Evolutionary conservation across 2,329 filamentous ascomycete genomes (phyloP), one percentile per base, ranked within the genome.

Genomic region (Cyclaneusma minus): DNA sequence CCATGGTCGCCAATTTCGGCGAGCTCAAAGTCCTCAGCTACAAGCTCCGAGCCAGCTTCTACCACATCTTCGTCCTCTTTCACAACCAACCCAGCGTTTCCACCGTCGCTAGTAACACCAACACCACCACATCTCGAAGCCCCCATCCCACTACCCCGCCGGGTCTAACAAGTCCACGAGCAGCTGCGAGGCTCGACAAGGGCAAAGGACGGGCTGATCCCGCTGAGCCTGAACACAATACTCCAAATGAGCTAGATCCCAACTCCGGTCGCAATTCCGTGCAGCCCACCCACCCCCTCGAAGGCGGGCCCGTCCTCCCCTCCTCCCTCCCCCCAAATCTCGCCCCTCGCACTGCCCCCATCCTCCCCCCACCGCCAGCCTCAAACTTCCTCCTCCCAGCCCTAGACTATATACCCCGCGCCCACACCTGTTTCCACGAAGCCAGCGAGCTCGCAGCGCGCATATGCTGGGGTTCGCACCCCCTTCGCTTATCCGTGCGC

Each of bases 1-100:
- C 87, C 21, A 81, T 77, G 66, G 80, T 82, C 29, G 73, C 64
- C 39, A 76, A 69, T 43, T 82, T 73, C 52, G 71, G 62, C 44
- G 85, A 92, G 49, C 70, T 93, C 30, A 85, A 84, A 44, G 85
- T 95, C 22, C 64, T 98, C 35, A 76, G 81, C 12, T 82, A 83
- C 48, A 98, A 95, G 52, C 64, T 98, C 9, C 75, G 83, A 33
- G 89, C 89, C 10, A 92, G 83, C 12, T 92, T 95, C 48, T 89
- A 91, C 42, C 87, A 98, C 55, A 83, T 98, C 38, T 93, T 93
- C 49, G 89, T 92, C 28, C 66, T 95, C 8, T 95, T 94, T 47
- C 83, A 94, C 56, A 94, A 94, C 52, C 72, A 82, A 28, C 87
- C 87, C 1, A 64, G 77, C 0, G 68, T 93, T 30, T 75, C 73